phyloP scores from a whole-genome alignment of 352 stramenopile species.

The Phytophthora fragariaefolia region DNA sequence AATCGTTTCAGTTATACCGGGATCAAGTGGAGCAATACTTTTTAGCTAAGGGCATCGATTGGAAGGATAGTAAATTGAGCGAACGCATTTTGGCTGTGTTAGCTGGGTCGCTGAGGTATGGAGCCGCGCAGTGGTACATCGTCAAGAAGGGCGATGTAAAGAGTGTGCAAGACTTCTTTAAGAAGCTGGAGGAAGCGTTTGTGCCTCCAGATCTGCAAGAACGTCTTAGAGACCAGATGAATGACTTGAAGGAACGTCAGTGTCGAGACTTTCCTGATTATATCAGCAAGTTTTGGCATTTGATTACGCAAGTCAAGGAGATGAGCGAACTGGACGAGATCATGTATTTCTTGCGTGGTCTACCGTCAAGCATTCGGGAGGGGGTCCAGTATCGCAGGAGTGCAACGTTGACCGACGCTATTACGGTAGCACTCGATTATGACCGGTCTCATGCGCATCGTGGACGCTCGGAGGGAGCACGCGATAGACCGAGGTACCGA shows the following conservation, averaged over 20 bases:
- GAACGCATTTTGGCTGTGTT: slow-evolving; percentile 3
- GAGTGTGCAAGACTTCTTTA: slow-evolving; percentile 23
- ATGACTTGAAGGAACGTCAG: slow-evolving; percentile 10
- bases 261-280: slow-evolving; percentile 21
- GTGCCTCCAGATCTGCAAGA: slow-evolving; percentile 18
- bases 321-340: slow-evolving; percentile 19
- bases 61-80: slow-evolving; percentile 14
- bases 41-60: slow-evolving; percentile 18
- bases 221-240: slow-evolving; percentile 16
- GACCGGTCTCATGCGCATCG: slow-evolving; percentile 8
- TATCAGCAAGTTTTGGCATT: slow-evolving; percentile 6
- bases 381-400: slow-evolving; percentile 12
- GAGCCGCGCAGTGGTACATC: slow-evolving; percentile 20
- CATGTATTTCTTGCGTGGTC: slow-evolving; percentile 4
- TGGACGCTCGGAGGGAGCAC: not conserved
- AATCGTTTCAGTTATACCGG: slow-evolving; percentile 7
- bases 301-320: slow-evolving; percentile 19
- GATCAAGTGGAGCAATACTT: slow-evolving; percentile 16
- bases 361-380: slow-evolving; percentile 3
- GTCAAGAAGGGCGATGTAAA: slow-evolving; percentile 15
- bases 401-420: slow-evolving; percentile 2
- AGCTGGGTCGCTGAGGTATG: slow-evolving; percentile 19
- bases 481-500: slow-evolving; percentile 10
- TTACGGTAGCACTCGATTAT: slow-evolving; percentile 12
- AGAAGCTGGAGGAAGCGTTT: slow-evolving; percentile 18